Conservation (phyloP, 208 protist genomes). For the Trichomonas vaginalis region DNA sequence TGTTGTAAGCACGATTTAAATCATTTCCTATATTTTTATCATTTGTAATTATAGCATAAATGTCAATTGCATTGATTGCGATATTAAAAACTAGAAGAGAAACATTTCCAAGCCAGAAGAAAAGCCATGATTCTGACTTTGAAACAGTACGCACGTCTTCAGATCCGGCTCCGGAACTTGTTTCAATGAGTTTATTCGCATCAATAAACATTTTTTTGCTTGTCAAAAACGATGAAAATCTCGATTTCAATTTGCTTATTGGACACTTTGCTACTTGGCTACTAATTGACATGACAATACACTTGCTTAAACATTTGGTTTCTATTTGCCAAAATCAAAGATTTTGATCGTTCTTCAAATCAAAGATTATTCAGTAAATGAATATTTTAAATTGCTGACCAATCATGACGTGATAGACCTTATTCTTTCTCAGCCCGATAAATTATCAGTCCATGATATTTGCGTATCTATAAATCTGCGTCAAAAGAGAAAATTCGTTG, state of each 20-base stretch:
- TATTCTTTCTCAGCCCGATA: neutral
- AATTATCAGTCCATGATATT: neutral
- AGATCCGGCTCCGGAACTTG: no score
- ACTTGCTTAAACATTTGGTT: neutral
- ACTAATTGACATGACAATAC: neutral
- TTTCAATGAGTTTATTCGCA: no score
- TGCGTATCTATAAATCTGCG: neutral
- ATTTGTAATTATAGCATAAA: neutral
- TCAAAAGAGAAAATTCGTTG: neutral
- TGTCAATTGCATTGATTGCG: slow-evolving; percentile 4
- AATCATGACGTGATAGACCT: neutral
- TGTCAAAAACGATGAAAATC: no score
- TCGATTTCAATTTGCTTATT: neutral
- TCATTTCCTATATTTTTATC: neutral
- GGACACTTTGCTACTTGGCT: neutral
- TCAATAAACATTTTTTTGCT: no score
- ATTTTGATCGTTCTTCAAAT: neutral
- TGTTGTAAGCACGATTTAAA: slow-evolving; percentile 4
- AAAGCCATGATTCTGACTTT: neutral
- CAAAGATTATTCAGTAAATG: neutral
- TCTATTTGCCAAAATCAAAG: neutral
- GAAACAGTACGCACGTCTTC: neutral
- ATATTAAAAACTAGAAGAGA: slow-evolving; percentile 1
- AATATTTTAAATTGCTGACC: neutral
- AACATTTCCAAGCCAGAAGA: neutral